Evolutionary conservation across 2,329 filamentous ascomycete genomes (phyloP), one percentile per base, ranked within the genome.

Genomic region (Talaromyces sp.): DNA sequence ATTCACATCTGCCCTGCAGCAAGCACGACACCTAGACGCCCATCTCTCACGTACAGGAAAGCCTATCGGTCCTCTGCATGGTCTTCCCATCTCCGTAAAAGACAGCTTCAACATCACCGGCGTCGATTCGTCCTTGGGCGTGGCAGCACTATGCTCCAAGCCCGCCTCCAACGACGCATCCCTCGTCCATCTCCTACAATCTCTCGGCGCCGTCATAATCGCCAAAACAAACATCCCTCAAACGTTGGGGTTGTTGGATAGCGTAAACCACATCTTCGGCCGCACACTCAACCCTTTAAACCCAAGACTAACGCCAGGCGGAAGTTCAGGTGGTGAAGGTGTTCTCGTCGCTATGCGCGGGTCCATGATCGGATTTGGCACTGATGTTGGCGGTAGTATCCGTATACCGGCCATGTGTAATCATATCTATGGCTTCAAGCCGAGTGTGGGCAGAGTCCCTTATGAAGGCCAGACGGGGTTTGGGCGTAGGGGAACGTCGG

Each of bases 181-280:
- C 6, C 49, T 67, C 17, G 66, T 67, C 22, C 19, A 67, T 7
- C 54, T 67, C 5, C 63, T 67, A 3, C 43, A 17, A 7, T 65
- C 63, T n/a, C 29, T 67, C 5, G 85, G 84, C 8, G 84, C 84
- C 17, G 78, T 86, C 31, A 79, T 84, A 67, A 85, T 84, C 70
- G 82, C 84, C 68, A 85, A 86, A 76, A 86, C 85, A 0, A 85
- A 84, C 69, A 79, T 85, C 2, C 83, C 84, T 0, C 88, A 86
- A 1, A 86, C 86, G 10, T 88, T 89, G 83, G 89, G 90, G 86
- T 88, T 63, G 7, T 22, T 65, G 6, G 88, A 90, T 71, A 84
- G 81, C 4, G 81, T 85, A 47, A 89, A 88, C 73, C 84, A 88
- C 70, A 71, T 80, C 36, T 66, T 61, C 29, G 64, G 66, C 1